A percentile compares a stretch with the other conserved stretches of the same genome.
These are phyloP conservation scores for Penicillium odoratum DNA, from an alignment of 495 filamentous ascomycete species.

Conservation along the genomic window DNA sequence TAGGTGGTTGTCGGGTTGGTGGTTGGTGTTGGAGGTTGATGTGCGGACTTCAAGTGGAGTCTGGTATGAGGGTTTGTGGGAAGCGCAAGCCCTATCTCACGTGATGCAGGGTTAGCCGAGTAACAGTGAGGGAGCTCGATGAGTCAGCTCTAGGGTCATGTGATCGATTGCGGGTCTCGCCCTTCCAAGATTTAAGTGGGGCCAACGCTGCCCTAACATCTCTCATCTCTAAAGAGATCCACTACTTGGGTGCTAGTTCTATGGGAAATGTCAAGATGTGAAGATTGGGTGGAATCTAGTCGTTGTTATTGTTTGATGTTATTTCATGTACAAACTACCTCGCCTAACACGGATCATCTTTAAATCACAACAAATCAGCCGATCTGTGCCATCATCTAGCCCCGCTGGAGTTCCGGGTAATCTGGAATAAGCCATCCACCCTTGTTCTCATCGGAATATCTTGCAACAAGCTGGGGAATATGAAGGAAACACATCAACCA, in stretches of 20 bases:
- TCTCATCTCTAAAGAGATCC: neutral
- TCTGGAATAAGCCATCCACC: slow-evolving; percentile 31
- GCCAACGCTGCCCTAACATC: neutral
- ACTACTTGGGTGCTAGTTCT: neutral
- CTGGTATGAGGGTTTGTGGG: slow-evolving; percentile 31
- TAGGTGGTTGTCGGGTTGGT: slow-evolving; percentile 50
- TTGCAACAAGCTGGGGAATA: slow-evolving; percentile 23
- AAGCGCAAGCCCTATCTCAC: slow-evolving; percentile 33
- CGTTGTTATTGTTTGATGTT: no score
- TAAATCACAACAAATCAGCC: neutral
- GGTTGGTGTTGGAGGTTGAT: slow-evolving; percentile 49
- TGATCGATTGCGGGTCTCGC: neutral
- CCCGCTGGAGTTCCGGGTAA: slow-evolving; percentile 18
- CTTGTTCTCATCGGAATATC: slow-evolving; percentile 19
- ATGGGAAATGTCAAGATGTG: neutral
- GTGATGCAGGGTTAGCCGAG: slow-evolving; percentile 27
- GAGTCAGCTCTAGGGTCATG: neutral
- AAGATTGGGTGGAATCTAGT: no score
- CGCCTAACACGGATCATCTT: neutral
- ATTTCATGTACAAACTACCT: neutral
- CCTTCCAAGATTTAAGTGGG: slow-evolving; percentile 1
- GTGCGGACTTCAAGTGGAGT: slow-evolving; percentile 35
- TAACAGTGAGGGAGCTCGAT: neutral
- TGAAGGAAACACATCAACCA: slow-evolving; percentile 21
- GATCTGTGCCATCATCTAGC: neutral